phyloP scores from a whole-genome alignment of 257 asterid species.

The Solanum sejunctum region DNA sequence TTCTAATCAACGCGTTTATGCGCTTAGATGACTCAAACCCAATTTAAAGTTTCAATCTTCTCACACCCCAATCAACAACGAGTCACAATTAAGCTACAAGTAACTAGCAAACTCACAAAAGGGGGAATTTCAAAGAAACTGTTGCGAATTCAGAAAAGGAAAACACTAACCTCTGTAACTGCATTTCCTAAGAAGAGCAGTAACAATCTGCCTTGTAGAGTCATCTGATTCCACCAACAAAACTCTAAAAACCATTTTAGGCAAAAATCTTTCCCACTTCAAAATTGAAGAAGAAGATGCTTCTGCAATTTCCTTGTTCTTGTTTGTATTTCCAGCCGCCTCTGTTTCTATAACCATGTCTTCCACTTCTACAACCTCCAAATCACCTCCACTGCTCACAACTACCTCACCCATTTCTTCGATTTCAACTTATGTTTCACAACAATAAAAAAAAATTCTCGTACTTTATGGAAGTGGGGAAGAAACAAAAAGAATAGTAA shows the following conservation, averaged over 20 bases:
- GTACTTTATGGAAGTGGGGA: neutral
- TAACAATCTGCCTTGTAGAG: conserved; percentile 86
- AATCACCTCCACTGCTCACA: conserved; percentile 37
- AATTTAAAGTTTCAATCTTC: neutral
- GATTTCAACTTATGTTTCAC: neutral
- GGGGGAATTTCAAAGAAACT: neutral
- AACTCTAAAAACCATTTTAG: conserved; percentile 65
- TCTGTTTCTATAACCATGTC: conserved; percentile 6
- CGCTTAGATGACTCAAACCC: neutral
- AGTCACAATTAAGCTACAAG: neutral
- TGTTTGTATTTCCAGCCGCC: neutral
- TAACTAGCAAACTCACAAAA: neutral
- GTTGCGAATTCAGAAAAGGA: neutral
- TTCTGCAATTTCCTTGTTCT: conserved; percentile 8
- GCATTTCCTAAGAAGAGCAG: conserved; percentile 96
- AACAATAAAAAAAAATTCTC: neutral
- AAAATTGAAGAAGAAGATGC: conserved; percentile 16
- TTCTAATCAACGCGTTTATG: neutral
- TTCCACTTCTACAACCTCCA: conserved; percentile 17
- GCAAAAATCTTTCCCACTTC: conserved; percentile 81
- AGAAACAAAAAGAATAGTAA: neutral
- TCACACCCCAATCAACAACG: neutral
- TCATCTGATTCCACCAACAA: conserved; percentile 90
- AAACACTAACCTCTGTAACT: conserved; percentile 61
- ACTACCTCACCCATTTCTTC: conserved; percentile 53